Base-by-base conservation (phyloP, 176 grass and related monocot genomes). In the Cymbopogon citratus region DNA sequence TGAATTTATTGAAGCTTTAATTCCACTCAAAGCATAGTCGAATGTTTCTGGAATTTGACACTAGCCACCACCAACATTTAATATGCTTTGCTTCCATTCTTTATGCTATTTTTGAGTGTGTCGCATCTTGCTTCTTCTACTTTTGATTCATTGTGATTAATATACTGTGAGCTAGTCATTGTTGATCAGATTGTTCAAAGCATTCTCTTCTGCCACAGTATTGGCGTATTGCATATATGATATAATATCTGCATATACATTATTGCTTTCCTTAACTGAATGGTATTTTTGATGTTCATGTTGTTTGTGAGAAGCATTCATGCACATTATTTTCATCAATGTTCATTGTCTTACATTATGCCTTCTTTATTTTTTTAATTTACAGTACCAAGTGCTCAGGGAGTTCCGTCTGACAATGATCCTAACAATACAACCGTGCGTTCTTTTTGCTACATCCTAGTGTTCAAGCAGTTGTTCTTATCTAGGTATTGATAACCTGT, bases 341-440 rank as follows among this genome's bases (percentile, higher is more conserved):
- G 36, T 86, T 73, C 35, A 52, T 44, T 56, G 46, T 73, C 80
- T 77, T 83, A 83, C 86, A 78, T 46, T 77, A 70, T 45, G 16
- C n/a, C 26, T 68, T 79, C 9, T 75, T 74, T 43, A 48, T 85
- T 89, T 74, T 12, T 74, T 71, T 64, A 63, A 27, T 90, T 83
- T 90, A 80, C 90, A 95, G 93, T 82, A 81, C 81, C 81, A 63
- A 87, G 76, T 85, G 81, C 78, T 81, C 80, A 71, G 36, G 76
- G 66, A 81, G 68, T 88, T 92, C 90, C 88, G 75, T 91, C 89
- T 69, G 92, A 94, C 71, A 91, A 40, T 85, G 92, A 94, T 69
- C 92, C 92, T 63, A 94, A 79, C 77, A 94, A 94, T 87, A 94
- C 92, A 18, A 94, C 92, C 7, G 92, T 94, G 82, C 87, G 89